Evolutionary conservation across 2,329 filamentous ascomycete species (phyloP), one percentile per base, ranked within the genome.

Genomic region (Aureobasidium namibiae): DNA sequence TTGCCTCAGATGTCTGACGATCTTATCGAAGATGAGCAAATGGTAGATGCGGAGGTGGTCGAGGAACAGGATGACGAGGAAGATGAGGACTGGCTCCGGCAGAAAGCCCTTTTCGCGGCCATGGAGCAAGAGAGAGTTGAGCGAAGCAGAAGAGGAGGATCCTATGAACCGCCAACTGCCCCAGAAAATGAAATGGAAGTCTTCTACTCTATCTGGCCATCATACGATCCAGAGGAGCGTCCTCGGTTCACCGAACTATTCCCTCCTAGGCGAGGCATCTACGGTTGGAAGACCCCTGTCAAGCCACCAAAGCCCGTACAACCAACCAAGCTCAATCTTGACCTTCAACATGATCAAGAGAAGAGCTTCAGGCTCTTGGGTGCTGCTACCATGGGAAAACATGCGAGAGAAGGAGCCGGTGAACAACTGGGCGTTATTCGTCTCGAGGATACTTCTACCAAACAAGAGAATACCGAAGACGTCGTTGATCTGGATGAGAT

Each of bases 291-390:
- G 73, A 83, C 85, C 39, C 90, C 92, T 0, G 64, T 80, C 1
- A 95, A 91, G 72, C 86, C 85, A 41, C 89, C 91, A 0, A 94
- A 92, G 72, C 80, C 89, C 16, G 80, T 97, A 3, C 82, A 91
- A 5, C 90, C 91, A 0, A 92, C 88, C 21, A 99, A 99, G 73
- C 80, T 96, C 60, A 91, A 85, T 62, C 79, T 99, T 14, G 94
- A 99, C 62, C 77, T 97, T 34, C 88, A 89, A 2, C 81, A 83
- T 48, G 94, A 97, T 66, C 89, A 95, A 65, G 90, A 95, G 71
- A 90, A 91, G 66, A 79, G 82, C 26, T 99, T 97, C 70, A 85
- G 86, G 59, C 83, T 92, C n/a, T 80, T 84, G 0, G 85, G 85
- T 0, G 80, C 84, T 26, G 78, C 81, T 1, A 75, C 65, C 52